phyloP scores from a whole-genome alignment of 257 asterid genomes.

The Rehmannia glutinosa region DNA sequence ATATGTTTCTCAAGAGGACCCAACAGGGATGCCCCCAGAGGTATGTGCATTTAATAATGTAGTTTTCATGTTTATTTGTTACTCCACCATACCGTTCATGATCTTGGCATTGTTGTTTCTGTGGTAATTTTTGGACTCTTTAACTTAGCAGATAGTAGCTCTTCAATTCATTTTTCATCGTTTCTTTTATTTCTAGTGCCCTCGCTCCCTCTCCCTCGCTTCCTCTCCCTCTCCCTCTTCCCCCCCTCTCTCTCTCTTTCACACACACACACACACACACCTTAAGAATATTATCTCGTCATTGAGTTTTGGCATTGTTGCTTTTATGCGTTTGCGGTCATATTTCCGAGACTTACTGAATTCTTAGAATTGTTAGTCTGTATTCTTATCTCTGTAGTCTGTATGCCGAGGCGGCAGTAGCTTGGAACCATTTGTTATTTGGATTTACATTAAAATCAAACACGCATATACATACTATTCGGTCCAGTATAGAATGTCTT shows the following conservation, averaged over 20 bases:
- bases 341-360: neutral
- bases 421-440: neutral
- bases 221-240: neutral
- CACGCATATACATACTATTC: neutral
- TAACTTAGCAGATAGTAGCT: neutral
- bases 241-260: no score
- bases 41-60: slow-evolving; percentile 35
- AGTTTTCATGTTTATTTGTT: slow-evolving; percentile 1
- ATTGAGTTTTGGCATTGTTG: neutral
- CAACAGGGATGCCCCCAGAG: slow-evolving; percentile 87
- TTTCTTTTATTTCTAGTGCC: neutral
- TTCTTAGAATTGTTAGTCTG: neutral
- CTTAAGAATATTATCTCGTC: neutral
- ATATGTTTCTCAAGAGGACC: slow-evolving; percentile 57
- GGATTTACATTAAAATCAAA: no score
- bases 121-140: neutral
- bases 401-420: neutral
- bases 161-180: neutral
- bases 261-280: no score
- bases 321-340: neutral
- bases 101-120: neutral
- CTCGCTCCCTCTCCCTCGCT: neutral
- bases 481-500: neutral
- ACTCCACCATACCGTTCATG: neutral
- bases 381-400: neutral